Base-by-base conservation (phyloP, 305 asterid genomes). In the Rubia tinctorum region DNA sequence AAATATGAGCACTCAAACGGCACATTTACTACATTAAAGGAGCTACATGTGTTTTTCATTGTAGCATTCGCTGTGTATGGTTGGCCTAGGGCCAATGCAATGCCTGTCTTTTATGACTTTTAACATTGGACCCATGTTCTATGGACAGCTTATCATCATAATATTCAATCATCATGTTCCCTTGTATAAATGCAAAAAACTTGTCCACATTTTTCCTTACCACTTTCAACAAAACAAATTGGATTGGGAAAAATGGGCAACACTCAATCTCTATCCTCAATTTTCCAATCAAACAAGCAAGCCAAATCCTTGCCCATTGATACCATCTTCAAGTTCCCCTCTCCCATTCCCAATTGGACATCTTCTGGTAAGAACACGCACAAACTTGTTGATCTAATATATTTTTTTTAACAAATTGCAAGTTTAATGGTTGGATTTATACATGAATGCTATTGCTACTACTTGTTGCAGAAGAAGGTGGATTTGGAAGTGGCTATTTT, bases 291-390 rank as follows among this genome's bases (percentile, higher is more conserved):
- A 17, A 49, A 10, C 23, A 42, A 18, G 8, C 73, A 72, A 63
- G 34, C 12, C 56, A 75, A 15, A 14, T 39, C 84, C 77, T 68
- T 87, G 75, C 96, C 97, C 22, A 80, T 88, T 66, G 89, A 89
- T 77, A 69, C 91, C 80, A 12, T 75, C 76, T 91, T 91, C 95
- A 82, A 80, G 75, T 79, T 89, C 43, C 93, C 98, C n/a, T 80
- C 92, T 15, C 82, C 92, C 20, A 79, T 85, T 71, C 92, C 96
- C 58, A 18, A 81, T 62, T 89, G 93, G 90, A 88, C 93, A 17
- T 23, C 93, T 15, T 22, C 78, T 71, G 98, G 98, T 92, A 30
- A 14, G 67, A 65, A 65, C 11, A 15, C 40, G n/a, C n/a, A n/a
- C 34, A 30, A 30, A 30, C 13, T 18, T 10, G 37, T 14, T 42